Evolutionary conservation across 768 basidiomycete species (phyloP).

Genomic region (Termitomyces sp.): DNA sequence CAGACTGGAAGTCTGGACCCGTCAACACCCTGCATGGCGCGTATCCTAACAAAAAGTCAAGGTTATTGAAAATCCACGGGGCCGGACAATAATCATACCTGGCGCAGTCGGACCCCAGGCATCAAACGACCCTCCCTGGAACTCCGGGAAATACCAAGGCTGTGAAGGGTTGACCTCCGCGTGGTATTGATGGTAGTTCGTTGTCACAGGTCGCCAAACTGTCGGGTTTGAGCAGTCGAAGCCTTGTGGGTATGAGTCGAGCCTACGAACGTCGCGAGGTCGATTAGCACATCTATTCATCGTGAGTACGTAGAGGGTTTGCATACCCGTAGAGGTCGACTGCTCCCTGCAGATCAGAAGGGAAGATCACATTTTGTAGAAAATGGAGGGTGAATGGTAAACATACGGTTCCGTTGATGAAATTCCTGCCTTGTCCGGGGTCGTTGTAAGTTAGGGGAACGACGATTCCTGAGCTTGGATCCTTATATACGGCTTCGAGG

Average conservation of each 20-base stretch:
- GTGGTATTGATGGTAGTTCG: conserved; percentile 65
- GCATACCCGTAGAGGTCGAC: conserved; percentile 71
- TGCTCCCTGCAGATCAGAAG: conserved; percentile 39
- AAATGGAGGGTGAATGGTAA: background rate
- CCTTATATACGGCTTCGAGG: conserved; percentile 45
- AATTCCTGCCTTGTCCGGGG: conserved; percentile 49
- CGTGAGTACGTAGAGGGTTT: background rate
- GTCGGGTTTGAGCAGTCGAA: conserved; percentile 78
- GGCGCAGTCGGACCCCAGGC: conserved; percentile 76
- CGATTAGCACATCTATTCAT: background rate
- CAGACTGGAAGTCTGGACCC: conserved; percentile 69
- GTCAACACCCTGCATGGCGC: conserved; percentile 59
- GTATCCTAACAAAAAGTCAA: conserved; percentile 40
- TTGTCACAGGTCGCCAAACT: conserved; percentile 57
- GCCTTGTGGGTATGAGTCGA: conserved; percentile 71
- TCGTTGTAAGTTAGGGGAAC: conserved; percentile 78
- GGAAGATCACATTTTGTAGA: too few species aligned
- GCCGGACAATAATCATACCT: conserved; percentile 29
- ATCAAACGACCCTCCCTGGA: conserved; percentile 75
- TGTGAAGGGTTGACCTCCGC: conserved; percentile 40
- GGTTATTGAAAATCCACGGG: background rate
- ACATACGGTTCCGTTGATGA: conserved; percentile 64
- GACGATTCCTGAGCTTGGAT: conserved; percentile 45
- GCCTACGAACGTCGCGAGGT: conserved; percentile 18
- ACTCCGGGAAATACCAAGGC: conserved; percentile 69